Conservation (phyloP, 768 basidiomycete genomes). For the Russula ochroleuca region DNA sequence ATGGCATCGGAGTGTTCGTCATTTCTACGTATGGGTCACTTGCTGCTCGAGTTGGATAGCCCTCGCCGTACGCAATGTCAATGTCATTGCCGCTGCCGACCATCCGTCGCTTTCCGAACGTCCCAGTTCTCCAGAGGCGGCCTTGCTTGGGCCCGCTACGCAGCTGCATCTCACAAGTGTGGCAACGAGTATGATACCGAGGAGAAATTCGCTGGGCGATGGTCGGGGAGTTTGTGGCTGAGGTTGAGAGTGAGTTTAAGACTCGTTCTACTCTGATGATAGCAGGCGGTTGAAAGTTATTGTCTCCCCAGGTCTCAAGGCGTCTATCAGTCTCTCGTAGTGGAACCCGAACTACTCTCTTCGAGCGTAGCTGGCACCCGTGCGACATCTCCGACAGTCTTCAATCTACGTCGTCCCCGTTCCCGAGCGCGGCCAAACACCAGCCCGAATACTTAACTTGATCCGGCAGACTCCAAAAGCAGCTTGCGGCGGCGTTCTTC, state of each 20-base stretch:
- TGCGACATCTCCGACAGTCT: conserved; percentile 31
- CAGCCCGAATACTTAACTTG: conserved; percentile 43
- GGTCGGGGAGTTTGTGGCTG: conserved; percentile 80
- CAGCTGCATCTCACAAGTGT: conserved; percentile 33
- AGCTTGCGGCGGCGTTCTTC: conserved; percentile 53
- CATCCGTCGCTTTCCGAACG: conserved; percentile 23
- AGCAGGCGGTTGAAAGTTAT: conserved; percentile 9
- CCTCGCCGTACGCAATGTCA: conserved; percentile 10
- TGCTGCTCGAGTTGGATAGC: conserved; percentile 23
- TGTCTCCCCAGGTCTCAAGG: conserved; percentile 57
- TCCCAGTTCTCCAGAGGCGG: conserved; percentile 38
- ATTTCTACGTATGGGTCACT: conserved; percentile 20
- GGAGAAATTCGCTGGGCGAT: conserved; percentile 65
- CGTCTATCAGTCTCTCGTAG: conserved; percentile 51
- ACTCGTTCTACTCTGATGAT: background rate
- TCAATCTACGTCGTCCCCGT: conserved; percentile 42
- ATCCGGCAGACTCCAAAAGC: no score
- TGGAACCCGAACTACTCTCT: conserved; percentile 37
- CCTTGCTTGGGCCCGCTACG: conserved; percentile 46
- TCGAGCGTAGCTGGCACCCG: no score
- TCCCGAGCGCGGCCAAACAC: conserved; percentile 55
- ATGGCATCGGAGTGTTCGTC: conserved; percentile 26
- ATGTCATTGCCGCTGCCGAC: conserved; percentile 17
- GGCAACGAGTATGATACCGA: conserved; percentile 34
- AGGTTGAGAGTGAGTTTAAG: conserved; percentile 67